Evolutionary conservation across 192 early-diverging fungal genomes (phyloP).

Genomic region (Paraglomus brasilianum): DNA sequence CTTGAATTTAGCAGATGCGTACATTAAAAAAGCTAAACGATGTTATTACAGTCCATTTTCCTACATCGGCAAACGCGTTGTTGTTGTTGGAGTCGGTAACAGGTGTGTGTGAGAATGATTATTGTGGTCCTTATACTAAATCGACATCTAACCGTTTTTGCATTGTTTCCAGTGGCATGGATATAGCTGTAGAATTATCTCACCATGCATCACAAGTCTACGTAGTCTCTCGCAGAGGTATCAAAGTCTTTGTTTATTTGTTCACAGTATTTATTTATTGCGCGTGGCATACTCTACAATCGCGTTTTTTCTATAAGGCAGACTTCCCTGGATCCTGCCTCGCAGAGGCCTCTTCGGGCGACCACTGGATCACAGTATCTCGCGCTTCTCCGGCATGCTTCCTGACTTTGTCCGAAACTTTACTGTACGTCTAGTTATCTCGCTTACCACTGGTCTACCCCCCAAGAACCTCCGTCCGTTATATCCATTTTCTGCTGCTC

Average conservation of each 20-base stretch:
- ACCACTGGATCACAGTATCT: conserved; percentile 48
- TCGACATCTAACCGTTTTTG: neutral
- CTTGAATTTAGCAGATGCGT: neutral
- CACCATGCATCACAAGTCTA: conserved; percentile 53
- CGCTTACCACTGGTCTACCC: conserved; percentile 11
- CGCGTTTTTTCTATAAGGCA: too few species aligned
- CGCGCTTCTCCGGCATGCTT: conserved; percentile 40
- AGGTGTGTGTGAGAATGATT: conserved; percentile 22
- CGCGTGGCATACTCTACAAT: too few species aligned
- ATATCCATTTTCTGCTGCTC: conserved; percentile 35
- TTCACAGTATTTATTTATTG: too few species aligned
- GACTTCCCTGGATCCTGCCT: conserved; percentile 45
- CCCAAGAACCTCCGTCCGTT: conserved; percentile 46
- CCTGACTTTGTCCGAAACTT: conserved; percentile 43
- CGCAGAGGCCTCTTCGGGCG: conserved; percentile 42
- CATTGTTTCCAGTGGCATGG: conserved; percentile 45
- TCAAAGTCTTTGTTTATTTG: too few species aligned
- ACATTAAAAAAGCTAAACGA: neutral
- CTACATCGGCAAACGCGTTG: conserved; percentile 51
- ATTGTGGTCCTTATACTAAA: neutral
- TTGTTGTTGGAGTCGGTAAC: conserved; percentile 61
- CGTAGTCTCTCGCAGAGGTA: conserved; percentile 44
- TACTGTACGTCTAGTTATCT: neutral
- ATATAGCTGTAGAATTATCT: conserved; percentile 58
- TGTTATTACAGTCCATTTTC: conserved; percentile 41